phyloP scores from a whole-genome alignment of 441 rosid genomes.

The Pelargonium fulgidum region DNA sequence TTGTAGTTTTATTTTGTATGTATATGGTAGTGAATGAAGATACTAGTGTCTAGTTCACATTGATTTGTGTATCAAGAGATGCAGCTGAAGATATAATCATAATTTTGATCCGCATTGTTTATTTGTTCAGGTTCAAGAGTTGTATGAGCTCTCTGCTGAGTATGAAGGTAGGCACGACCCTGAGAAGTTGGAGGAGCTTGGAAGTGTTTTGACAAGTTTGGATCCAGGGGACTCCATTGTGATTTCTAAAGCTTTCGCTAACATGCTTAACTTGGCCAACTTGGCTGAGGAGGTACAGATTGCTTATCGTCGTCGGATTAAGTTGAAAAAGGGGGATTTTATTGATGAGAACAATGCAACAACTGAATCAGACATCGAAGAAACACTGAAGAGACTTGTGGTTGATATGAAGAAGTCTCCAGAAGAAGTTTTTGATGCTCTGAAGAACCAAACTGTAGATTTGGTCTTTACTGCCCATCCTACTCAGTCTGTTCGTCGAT shows the following conservation, averaged over 20 bases:
- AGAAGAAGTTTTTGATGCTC: conserved; percentile 34
- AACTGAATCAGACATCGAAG: conserved; percentile 40
- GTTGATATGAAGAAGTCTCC: conserved; percentile 72
- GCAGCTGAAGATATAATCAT: too few species aligned
- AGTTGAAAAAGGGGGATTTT: conserved; percentile 81
- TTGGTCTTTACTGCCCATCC: conserved; percentile 98
- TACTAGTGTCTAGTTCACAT: too few species aligned
- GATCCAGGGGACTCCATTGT: conserved; percentile 96
- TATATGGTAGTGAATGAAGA: too few species aligned
- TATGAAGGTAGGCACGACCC: conserved; percentile 77
- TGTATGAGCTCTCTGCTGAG: conserved; percentile 43
- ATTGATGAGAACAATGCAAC: conserved; percentile 75
- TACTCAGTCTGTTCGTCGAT: conserved; percentile 86
- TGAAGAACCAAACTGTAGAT: conserved; percentile 93
- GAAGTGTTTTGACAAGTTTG: conserved; percentile 65
- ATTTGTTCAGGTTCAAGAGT: too few species aligned
- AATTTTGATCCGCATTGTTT: too few species aligned
- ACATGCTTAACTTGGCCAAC: conserved; percentile 70
- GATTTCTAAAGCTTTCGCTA: conserved; percentile 68
- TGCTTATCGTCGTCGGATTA: conserved; percentile 68
- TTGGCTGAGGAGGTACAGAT: conserved; percentile 51
- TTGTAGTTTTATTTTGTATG: too few species aligned
- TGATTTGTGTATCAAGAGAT: too few species aligned
- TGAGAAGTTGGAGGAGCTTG: conserved; percentile 78
- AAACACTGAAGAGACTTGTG: conserved; percentile 62